Percentiles rank a stretch among this genome's conserved stretches.
These are phyloP conservation scores for Ormosia emarginata DNA, from an alignment of 306 rosid species.

Conservation along the genomic window DNA sequence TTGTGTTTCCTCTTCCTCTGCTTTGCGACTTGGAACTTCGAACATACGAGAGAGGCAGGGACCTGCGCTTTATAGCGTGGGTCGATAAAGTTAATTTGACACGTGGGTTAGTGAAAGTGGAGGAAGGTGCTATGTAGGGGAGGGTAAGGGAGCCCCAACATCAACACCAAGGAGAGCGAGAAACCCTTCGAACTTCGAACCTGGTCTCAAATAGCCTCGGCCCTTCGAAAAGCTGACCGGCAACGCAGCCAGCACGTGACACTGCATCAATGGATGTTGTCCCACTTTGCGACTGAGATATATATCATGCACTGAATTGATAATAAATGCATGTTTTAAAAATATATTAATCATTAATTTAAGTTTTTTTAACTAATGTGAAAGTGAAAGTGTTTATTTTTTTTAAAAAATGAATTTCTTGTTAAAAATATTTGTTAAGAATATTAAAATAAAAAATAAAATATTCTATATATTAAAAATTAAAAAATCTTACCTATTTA, in stretches of 20 bases:
- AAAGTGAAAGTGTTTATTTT: too few relatives aligned
- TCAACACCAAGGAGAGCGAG: background rate
- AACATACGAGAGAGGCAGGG: background rate
- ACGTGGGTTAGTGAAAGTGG: constrained; percentile 33
- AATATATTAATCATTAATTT: too few relatives aligned
- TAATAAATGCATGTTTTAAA: too few relatives aligned
- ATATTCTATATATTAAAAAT: too few relatives aligned
- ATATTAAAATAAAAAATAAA: too few relatives aligned
- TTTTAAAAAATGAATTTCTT: too few relatives aligned
- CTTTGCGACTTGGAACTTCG: background rate
- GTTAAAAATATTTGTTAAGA: too few relatives aligned
- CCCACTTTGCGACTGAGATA: background rate
- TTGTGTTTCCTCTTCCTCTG: background rate
- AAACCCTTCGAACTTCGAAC: background rate
- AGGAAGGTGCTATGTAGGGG: constrained; percentile 5
- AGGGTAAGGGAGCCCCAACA: background rate
- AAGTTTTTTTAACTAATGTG: too few relatives aligned
- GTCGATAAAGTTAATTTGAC: background rate
- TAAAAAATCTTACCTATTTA: too few relatives aligned
- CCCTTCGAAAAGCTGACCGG: background rate
- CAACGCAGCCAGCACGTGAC: constrained; percentile 37
- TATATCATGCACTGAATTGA: too few relatives aligned
- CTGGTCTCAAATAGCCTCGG: background rate
- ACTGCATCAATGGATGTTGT: background rate
- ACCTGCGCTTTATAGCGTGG: constrained; percentile 16